A percentile compares a stretch with the other conserved stretches of the same genome.
phyloP scores from a whole-genome alignment of 768 basidiomycete species.

The Boletus bicolor region DNA sequence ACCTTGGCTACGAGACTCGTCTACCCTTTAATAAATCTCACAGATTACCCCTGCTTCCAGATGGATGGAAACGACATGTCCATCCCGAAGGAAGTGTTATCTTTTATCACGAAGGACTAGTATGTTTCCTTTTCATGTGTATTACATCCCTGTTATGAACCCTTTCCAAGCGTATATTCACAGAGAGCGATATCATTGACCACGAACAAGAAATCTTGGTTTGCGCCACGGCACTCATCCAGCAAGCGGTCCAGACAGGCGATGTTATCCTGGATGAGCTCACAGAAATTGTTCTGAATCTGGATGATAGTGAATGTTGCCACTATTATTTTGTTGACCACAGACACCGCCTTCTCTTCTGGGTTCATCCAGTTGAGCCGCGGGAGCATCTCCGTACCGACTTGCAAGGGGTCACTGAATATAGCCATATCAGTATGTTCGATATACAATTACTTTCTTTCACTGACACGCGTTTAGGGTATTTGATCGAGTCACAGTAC shows the following conservation, averaged over 20 bases:
- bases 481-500: constrained; percentile 11
- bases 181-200: constrained; percentile 9
- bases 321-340: constrained; percentile 20
- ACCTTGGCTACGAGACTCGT: neutral
- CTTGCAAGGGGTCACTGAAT: constrained; percentile 5
- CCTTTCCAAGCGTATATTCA: constrained; percentile 14
- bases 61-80: constrained; percentile 10
- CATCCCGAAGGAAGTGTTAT: constrained; percentile 13
- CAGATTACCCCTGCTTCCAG: neutral
- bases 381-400: neutral
- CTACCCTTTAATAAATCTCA: neutral
- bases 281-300: constrained; percentile 11
- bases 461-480: constrained; percentile 7
- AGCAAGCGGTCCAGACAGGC: neutral
- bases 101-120: constrained; percentile 14
- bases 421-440: constrained; percentile 14
- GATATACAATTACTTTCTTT: too few species aligned
- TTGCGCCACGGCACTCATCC: constrained; percentile 5
- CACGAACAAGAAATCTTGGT: neutral
- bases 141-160: neutral
- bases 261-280: constrained; percentile 1
- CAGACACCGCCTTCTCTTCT: constrained; percentile 14
- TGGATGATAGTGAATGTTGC: neutral
- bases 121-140: neutral
- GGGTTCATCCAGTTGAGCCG: constrained; percentile 2